These are phyloP conservation scores for Trichomonascaceae sp. DNA, from an alignment of 1,139 yeast genomes.

Conservation along the genomic window DNA sequence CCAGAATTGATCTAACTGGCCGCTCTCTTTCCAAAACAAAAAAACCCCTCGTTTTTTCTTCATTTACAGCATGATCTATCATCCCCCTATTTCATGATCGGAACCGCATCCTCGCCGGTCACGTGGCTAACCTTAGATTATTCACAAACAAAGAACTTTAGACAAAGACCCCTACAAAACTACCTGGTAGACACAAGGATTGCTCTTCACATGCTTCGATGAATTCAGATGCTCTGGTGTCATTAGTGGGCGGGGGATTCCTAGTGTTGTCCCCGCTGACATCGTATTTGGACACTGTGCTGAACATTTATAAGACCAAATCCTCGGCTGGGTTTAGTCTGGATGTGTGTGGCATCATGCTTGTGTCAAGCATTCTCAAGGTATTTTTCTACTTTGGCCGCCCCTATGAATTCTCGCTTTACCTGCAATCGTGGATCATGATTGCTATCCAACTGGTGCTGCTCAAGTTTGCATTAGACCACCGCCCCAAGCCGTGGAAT, in stretches of 20 bases:
- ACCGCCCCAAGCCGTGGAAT: slow-evolving; percentile 31
- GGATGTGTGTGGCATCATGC: slow-evolving; percentile 86
- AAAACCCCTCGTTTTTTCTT: no score
- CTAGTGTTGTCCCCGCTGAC: slow-evolving; percentile 55
- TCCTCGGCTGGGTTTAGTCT: slow-evolving; percentile 71
- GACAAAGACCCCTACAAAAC: neutral
- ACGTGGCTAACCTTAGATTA: neutral
- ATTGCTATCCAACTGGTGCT: slow-evolving; percentile 56
- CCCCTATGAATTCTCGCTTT: slow-evolving; percentile 64
- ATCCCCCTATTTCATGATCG: no score
- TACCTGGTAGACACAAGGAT: neutral
- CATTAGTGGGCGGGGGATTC: slow-evolving; percentile 12
- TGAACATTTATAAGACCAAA: slow-evolving; percentile 47
- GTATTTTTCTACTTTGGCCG: slow-evolving; percentile 64
- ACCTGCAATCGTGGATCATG: slow-evolving; percentile 72
- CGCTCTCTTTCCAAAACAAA: neutral
- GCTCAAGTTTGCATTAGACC: slow-evolving; percentile 47
- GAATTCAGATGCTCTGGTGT: neutral
- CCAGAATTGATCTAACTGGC: neutral
- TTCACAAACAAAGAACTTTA: neutral
- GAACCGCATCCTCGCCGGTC: neutral
- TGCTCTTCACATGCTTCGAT: neutral
- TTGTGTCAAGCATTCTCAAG: slow-evolving; percentile 60
- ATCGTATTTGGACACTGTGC: slow-evolving; percentile 75
- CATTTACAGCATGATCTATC: no score